Base-by-base conservation (phyloP, 2,329 filamentous ascomycete species). In the Fusarium setosum region DNA sequence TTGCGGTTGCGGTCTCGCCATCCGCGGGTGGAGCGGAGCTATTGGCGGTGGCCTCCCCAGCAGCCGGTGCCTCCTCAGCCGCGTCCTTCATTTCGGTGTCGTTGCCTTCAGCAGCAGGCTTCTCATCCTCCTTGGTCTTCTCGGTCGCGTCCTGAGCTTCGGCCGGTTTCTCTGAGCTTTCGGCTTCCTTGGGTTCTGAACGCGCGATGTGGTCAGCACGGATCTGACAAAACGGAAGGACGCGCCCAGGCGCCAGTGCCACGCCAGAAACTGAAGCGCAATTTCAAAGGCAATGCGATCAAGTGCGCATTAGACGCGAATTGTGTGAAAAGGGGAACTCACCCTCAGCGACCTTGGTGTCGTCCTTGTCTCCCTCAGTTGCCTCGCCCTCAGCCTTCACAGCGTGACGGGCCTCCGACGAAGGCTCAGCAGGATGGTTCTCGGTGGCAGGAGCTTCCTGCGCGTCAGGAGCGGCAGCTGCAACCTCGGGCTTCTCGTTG, bases 61-160 rank as follows among this genome's bases (percentile, higher is more conserved):
- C 66, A 24, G 70, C 69, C 37, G 71, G 61, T 3, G 72, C 71
- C 61, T n/a, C n/a, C n/a, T 78, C 73, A 20, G 72, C 63, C 45
- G 70, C 74, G 71, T 79, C 76, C 55, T 79, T 76, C 65, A 72
- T 92, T 75, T 94, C 91, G 11, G 86, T 87, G 66, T 83, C 81
- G 45, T 50, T 61, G 41, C 65, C 69, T 31, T 77, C 74, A 17
- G 67, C 68, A 20, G 64, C 59, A 21, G 69, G 44, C 48, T 72
- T 73, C 44, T 63, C 65, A 32, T 67, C 65, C 38, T 72, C 65
- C 15, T 71, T 67, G n/a, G 71, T 26, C 55, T 73, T 68, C n/a
- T 74, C 73, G 56, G 64, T 67, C 62, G 76, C 67, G 55, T 66
- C 58, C 35, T 54, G 41, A 21, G 69, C 61, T 41, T 77, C 74